Evolutionary conservation across 2,329 filamentous ascomycete species (phyloP).

Genomic region (Mycocentrospora acerina): DNA sequence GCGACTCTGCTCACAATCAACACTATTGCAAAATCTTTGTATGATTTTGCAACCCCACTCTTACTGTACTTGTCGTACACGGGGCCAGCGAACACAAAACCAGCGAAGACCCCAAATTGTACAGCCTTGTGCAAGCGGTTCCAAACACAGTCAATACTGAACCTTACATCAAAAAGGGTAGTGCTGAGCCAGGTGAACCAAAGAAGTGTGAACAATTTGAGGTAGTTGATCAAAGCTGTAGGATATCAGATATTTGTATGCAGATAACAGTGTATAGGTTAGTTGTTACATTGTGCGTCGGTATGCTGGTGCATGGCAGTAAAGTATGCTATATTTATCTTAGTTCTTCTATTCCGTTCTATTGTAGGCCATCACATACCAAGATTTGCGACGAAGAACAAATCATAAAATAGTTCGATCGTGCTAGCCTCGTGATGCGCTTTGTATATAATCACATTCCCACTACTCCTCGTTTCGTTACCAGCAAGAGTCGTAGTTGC

Average conservation of each 20-base stretch:
- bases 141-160: conserved; percentile 64
- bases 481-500: conserved; percentile 14
- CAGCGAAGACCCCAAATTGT: conserved; percentile 65
- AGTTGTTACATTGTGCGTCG: conserved; percentile 39
- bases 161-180: conserved; percentile 65
- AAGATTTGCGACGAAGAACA: conserved; percentile 66
- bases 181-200: conserved; percentile 69
- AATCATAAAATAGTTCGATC: conserved; percentile 60
- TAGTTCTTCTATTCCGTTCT: neutral
- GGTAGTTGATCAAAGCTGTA: conserved; percentile 44
- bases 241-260: conserved; percentile 1
- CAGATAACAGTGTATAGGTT: neutral
- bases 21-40: conserved; percentile 18
- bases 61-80: conserved; percentile 32
- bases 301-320: conserved; percentile 58
- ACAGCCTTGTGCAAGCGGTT: conserved; percentile 61
- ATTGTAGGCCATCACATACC: conserved; percentile 2
- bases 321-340: conserved; percentile 53
- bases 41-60: conserved; percentile 14
- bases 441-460: conserved; percentile 28
- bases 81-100: conserved; percentile 62
- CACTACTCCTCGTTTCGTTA: conserved; percentile 18
- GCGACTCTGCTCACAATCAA: conserved; percentile 18
- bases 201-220: conserved; percentile 58
- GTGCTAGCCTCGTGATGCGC: conserved; percentile 50